phyloP scores from a whole-genome alignment of 176 grass and related monocot species.

The Triticum aestivum region DNA sequence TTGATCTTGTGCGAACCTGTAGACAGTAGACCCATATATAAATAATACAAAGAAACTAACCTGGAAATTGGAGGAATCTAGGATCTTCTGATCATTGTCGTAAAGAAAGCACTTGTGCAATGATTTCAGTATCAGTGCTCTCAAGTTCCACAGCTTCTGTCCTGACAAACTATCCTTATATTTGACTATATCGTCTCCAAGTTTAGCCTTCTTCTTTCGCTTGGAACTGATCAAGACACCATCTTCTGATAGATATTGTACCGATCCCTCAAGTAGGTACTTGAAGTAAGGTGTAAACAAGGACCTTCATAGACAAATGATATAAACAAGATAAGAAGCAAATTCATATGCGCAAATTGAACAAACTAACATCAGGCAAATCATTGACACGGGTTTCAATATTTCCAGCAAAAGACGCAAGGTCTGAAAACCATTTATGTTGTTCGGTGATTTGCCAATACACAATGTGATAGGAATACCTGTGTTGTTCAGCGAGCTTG shows the following conservation, averaged over 20 bases:
- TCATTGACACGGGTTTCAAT: background rate
- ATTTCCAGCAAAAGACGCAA: background rate
- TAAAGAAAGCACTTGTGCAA: constrained; percentile 90
- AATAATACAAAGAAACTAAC: constrained; percentile 32
- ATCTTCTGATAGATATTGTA: constrained; percentile 68
- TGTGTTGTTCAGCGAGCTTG: constrained; percentile 75
- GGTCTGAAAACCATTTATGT: background rate
- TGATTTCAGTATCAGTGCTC: constrained; percentile 70
- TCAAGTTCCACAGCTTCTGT: constrained; percentile 75
- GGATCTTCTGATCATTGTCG: constrained; percentile 79
- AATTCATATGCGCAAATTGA: background rate
- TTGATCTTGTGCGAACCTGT: background rate
- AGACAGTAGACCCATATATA: background rate
- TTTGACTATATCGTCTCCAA: constrained; percentile 29
- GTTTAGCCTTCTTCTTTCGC: constrained; percentile 81
- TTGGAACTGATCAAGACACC: constrained; percentile 35
- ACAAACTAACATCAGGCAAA: background rate
- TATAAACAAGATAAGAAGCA: background rate
- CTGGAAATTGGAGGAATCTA: constrained; percentile 74
- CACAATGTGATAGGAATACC: constrained; percentile 35
- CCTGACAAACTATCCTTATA: constrained; percentile 51
- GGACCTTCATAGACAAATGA: constrained; percentile 55
- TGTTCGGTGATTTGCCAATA: background rate
- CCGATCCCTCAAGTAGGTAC: constrained; percentile 70
- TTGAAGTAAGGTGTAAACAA: constrained; percentile 98